Conservation (phyloP, 768 basidiomycete species). For the Russula emetica region DNA sequence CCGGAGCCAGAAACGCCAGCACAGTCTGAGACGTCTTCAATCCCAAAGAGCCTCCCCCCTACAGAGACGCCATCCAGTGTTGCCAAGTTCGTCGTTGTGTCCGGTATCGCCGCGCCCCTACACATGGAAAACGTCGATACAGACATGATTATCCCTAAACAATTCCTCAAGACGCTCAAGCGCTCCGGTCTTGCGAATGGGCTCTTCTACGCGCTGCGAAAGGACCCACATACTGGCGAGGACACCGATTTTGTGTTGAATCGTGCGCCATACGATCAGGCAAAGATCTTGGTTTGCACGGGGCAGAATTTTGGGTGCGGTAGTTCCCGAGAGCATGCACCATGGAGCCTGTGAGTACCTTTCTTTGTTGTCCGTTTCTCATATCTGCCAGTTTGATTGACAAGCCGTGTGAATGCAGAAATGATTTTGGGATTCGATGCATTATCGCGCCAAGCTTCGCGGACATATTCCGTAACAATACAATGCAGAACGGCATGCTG, state of each 20-base stretch:
- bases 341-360: conserved; percentile 46
- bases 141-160: conserved; percentile 64
- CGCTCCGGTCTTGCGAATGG: conserved; percentile 58
- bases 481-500: conserved; percentile 64
- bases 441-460: conserved; percentile 60
- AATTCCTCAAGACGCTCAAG: conserved; percentile 63
- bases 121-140: conserved; percentile 57
- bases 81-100: conserved; percentile 46
- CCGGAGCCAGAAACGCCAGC: conserved; percentile 35
- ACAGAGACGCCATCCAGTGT: conserved; percentile 34
- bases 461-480: conserved; percentile 60
- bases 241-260: conserved; percentile 61
- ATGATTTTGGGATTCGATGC: conserved; percentile 61
- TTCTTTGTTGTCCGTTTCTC: background rate
- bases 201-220: conserved; percentile 52
- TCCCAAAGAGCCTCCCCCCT: conserved; percentile 30
- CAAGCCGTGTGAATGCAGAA: conserved; percentile 32
- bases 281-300: conserved; percentile 54
- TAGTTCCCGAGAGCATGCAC: conserved; percentile 60
- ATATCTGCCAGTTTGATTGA: background rate
- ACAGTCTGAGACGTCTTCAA: conserved; percentile 29
- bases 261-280: conserved; percentile 48
- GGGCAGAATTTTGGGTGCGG: conserved; percentile 63
- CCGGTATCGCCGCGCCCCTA: conserved; percentile 52
- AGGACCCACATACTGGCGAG: conserved; percentile 45